Evolutionary conservation across 768 basidiomycete genomes (phyloP), one percentile per base, ranked within the genome.

Genomic region (Holtermanniella nyarrowii): DNA sequence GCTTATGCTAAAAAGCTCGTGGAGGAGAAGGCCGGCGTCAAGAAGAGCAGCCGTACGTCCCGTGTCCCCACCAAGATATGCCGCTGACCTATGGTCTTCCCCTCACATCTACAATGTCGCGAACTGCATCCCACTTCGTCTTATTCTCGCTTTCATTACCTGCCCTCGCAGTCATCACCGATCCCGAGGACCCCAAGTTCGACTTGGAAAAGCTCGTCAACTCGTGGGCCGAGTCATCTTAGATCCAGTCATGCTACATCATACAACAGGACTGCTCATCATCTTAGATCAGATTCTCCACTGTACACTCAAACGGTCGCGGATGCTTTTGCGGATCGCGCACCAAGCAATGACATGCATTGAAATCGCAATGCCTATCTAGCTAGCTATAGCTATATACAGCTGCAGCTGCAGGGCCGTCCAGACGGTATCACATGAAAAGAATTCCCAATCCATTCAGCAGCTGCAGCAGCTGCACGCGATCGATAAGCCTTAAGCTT

Each of bases 151-250:
- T 16, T 37, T n/a, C 22, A n/a, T 43, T 43, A 20, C 42, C 20
- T 18, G 60, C 46, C 75, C 72, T 74, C 74, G 52, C 73, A 91
- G 90, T 93, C 60, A 77, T 95, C 59, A 85, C 88, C 58, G 82
- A 99, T 77, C 87, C 90, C 40, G 93, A 96, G 62, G 83, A 96
- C 74, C 88, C 93, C 48, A 82, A 80, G 58, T 99, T 96, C 74
- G 90, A 96, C 77, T 77, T 96, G 70, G 93, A 97, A 78, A 88
- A 88, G 74, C 74, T 95, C 39, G 53, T 75, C 42, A 65, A 63
- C 55, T 64, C 60, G 16, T 71, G 61, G 56, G 61, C 65, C 27
- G 57, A 66, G 55, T 54, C 54, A 37, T 57, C 61, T 59, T 63
- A 61, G 47, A 46, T 49, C n/a, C n/a, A n/a, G n/a, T n/a, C n/a